Conservation (phyloP, 768 basidiomycete genomes). For the Naganishia onofrii region DNA sequence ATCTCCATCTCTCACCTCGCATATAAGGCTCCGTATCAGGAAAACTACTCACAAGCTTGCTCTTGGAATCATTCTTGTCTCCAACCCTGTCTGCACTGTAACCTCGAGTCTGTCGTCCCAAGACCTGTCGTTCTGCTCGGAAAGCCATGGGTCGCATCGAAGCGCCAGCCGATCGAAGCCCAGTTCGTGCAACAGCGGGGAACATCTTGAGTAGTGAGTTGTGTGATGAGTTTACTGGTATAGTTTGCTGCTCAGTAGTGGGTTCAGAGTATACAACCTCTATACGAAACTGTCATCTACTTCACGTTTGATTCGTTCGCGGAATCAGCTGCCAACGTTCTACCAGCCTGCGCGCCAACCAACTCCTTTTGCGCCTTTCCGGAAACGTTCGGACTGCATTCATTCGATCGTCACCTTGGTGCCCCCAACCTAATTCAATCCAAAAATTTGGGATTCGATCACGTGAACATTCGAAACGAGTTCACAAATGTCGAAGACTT, state of each 20-base stretch:
- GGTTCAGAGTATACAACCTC: not conserved
- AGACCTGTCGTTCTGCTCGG: constrained; percentile 26
- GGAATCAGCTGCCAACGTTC: constrained; percentile 1
- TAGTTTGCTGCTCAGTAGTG: not conserved
- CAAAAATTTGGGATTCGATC: constrained; percentile 10
- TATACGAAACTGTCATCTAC: not conserved
- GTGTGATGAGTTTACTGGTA: not conserved
- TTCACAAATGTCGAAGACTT: not conserved
- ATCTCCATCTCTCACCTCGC: too few relatives aligned
- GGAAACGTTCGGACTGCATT: too few relatives aligned
- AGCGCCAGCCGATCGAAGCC: constrained; percentile 30
- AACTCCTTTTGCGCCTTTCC: constrained; percentile 22
- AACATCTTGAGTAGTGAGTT: constrained; percentile 24
- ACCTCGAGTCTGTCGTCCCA: constrained; percentile 25
- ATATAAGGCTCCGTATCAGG: too few relatives aligned
- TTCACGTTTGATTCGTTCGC: constrained; percentile 15
- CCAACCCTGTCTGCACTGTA: constrained; percentile 26
- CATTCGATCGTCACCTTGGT: too few relatives aligned
- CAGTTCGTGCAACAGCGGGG: constrained; percentile 31
- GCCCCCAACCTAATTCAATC: too few relatives aligned
- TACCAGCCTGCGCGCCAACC: too few relatives aligned
- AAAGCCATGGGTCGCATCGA: constrained; percentile 24
- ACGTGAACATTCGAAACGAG: constrained; percentile 1
- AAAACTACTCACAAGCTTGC: constrained; percentile 46
- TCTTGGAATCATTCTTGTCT: constrained; percentile 35